Percentiles rank a stretch among this genome's conserved stretches.
Conservation (phyloP, 2,329 filamentous ascomycete species). For the Xylaria multiplex region DNA sequence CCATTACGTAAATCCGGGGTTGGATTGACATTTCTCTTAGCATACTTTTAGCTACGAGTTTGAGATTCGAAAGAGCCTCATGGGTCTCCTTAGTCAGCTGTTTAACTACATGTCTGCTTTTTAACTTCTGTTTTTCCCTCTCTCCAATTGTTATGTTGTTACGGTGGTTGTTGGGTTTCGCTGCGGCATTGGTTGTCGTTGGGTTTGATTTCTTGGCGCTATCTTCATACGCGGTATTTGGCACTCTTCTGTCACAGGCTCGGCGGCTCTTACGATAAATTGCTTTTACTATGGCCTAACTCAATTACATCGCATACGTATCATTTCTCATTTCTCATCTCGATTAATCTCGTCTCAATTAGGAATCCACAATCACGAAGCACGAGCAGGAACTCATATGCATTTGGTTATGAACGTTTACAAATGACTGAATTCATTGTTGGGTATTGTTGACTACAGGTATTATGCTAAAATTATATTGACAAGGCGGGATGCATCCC, state of each 20-base stretch:
- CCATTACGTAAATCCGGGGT: constrained; percentile 31
- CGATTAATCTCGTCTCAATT: background rate
- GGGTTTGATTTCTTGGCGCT: background rate
- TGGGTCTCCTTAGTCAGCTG: background rate
- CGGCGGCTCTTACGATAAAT: background rate
- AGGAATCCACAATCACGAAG: background rate
- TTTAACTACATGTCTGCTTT: constrained; percentile 23
- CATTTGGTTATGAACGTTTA: background rate
- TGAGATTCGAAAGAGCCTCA: constrained; percentile 19
- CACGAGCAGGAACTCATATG: background rate
- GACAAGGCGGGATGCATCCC: constrained; percentile 20
- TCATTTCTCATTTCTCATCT: background rate
- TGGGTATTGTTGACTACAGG: constrained; percentile 28
- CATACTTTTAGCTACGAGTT: constrained; percentile 5
- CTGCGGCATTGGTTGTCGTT: background rate
- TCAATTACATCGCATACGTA: background rate
- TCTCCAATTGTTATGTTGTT: background rate
- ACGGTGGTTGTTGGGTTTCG: background rate
- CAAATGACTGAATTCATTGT: background rate
- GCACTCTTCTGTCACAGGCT: background rate
- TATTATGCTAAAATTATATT: constrained; percentile 30
- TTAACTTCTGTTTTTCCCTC: background rate
- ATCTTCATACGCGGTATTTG: background rate
- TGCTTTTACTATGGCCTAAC: background rate
- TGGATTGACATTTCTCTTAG: constrained; percentile 21